Percentiles rank a stretch among this genome's conserved stretches.
Conservation (phyloP, 495 filamentous ascomycete genomes). For the Achaetomiella virescens region DNA sequence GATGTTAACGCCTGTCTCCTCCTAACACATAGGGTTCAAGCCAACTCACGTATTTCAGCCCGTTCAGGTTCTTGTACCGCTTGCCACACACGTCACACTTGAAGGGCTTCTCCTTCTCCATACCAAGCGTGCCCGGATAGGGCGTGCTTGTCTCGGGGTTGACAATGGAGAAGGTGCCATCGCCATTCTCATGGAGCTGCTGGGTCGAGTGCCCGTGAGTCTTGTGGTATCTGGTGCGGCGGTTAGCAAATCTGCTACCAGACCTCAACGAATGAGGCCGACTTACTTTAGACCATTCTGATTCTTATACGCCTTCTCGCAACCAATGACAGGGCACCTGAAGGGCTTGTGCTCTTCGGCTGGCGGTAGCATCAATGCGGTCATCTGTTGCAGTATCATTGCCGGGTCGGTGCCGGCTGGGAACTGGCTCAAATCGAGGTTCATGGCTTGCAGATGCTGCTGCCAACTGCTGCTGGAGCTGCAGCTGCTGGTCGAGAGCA, state of each 20-base stretch:
- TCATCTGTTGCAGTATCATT: conserved; percentile 68
- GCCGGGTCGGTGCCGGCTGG: conserved; percentile 69
- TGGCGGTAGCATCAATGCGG: conserved; percentile 51
- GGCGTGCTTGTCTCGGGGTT: conserved; percentile 91
- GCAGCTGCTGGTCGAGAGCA: conserved; percentile 30
- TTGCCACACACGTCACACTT: conserved; percentile 95
- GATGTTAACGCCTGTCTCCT: conserved; percentile 1
- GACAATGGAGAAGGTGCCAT: conserved; percentile 96
- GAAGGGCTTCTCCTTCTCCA: conserved; percentile 99
- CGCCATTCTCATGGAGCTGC: conserved; percentile 87
- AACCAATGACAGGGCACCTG: conserved; percentile 95
- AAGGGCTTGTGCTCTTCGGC: conserved; percentile 86
- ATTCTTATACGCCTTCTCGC: conserved; percentile 99
- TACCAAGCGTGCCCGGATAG: conserved; percentile 91
- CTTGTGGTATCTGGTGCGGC: conserved; percentile 56
- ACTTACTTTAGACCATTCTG: conserved; percentile 93
- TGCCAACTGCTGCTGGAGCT: conserved; percentile 41
- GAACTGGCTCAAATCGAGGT: conserved; percentile 58
- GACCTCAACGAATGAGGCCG: background rate
- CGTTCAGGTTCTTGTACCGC: conserved; percentile 98
- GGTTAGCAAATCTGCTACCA: conserved; percentile 28
- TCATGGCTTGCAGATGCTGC: conserved; percentile 60
- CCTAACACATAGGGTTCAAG: background rate
- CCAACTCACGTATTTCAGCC: conserved; percentile 70
- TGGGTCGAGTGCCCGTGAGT: conserved; percentile 92